A percentile compares a stretch with the other conserved stretches of the same genome.
phyloP scores from a whole-genome alignment of 768 basidiomycete genomes.

The Chiua virens region DNA sequence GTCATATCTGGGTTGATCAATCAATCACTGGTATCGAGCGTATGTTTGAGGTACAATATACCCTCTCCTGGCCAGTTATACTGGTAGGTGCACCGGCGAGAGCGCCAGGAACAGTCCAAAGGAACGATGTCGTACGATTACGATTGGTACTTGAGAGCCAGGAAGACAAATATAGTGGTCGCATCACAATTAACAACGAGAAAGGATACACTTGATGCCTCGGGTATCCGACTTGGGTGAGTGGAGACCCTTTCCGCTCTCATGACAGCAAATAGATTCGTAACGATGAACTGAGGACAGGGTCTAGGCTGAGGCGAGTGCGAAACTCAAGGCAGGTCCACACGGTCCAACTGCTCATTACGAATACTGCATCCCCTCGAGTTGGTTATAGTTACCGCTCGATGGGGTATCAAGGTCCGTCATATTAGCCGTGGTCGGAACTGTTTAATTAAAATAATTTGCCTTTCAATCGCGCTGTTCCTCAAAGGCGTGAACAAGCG shows the following conservation, averaged over 20 bases:
- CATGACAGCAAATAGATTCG: slow-evolving; percentile 7
- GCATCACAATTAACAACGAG: slow-evolving; percentile 33
- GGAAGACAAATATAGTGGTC: slow-evolving; percentile 28
- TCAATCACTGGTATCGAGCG: not conserved
- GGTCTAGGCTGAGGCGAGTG: slow-evolving; percentile 13
- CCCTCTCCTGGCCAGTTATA: not conserved
- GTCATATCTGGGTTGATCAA: slow-evolving; percentile 4
- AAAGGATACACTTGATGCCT: slow-evolving; percentile 23
- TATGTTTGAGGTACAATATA: not conserved
- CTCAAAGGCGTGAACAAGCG: slow-evolving; percentile 14
- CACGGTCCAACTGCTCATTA: slow-evolving; percentile 7
- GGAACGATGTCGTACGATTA: slow-evolving; percentile 30
- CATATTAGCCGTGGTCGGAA: slow-evolving; percentile 14
- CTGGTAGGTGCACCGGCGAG: slow-evolving; percentile 1
- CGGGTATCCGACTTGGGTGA: slow-evolving; percentile 13
- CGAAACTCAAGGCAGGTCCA: slow-evolving; percentile 10
- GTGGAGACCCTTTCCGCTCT: slow-evolving; percentile 8
- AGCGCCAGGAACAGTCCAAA: slow-evolving; percentile 24
- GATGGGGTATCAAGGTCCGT: slow-evolving; percentile 11
- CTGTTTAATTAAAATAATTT: slow-evolving; percentile 25
- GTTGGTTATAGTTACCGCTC: slow-evolving; percentile 14
- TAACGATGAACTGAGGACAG: slow-evolving; percentile 4
- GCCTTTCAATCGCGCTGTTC: slow-evolving; percentile 22
- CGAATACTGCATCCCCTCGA: slow-evolving; percentile 5
- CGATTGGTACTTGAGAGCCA: slow-evolving; percentile 17